These are phyloP conservation scores for Geoglossum cookeanum DNA, from an alignment of 2,329 filamentous ascomycete genomes.

Conservation along the genomic window DNA sequence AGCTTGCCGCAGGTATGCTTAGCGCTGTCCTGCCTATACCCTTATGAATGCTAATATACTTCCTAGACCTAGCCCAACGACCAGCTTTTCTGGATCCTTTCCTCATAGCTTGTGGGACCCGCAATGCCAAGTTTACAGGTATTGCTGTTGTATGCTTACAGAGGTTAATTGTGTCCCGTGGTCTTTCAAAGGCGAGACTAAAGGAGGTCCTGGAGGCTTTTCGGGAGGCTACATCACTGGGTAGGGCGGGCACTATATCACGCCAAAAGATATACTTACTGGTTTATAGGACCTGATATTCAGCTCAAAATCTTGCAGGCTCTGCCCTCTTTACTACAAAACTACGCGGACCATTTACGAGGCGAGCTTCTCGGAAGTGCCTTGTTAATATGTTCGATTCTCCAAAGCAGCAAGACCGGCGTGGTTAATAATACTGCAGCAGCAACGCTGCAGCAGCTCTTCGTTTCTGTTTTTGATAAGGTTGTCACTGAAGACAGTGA, in stretches of 20 bases:
- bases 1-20: conserved; percentile 45
- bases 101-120: conserved; percentile 76
- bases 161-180: conserved; percentile 64
- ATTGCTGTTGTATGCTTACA: conserved; percentile 82
- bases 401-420: conserved; percentile 80
- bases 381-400: conserved; percentile 75
- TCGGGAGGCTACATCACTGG: conserved; percentile 54
- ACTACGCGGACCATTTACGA: conserved; percentile 65
- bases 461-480: conserved; percentile 86
- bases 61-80: conserved; percentile 59
- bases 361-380: conserved; percentile 65
- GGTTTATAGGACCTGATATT: conserved; percentile 47
- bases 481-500: conserved; percentile 63
- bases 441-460: conserved; percentile 86
- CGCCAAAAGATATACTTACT: conserved; percentile 10
- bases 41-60: conserved; percentile 16
- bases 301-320: conserved; percentile 93
- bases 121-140: conserved; percentile 73
- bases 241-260: conserved; percentile 28
- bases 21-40: neutral
- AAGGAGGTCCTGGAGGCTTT: conserved; percentile 78
- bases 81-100: conserved; percentile 83
- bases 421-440: conserved; percentile 92
- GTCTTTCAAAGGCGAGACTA: conserved; percentile 59
- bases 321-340: conserved; percentile 72